These are phyloP conservation scores for Ballota nigra DNA, from an alignment of 257 asterid species.

Conservation along the genomic window DNA sequence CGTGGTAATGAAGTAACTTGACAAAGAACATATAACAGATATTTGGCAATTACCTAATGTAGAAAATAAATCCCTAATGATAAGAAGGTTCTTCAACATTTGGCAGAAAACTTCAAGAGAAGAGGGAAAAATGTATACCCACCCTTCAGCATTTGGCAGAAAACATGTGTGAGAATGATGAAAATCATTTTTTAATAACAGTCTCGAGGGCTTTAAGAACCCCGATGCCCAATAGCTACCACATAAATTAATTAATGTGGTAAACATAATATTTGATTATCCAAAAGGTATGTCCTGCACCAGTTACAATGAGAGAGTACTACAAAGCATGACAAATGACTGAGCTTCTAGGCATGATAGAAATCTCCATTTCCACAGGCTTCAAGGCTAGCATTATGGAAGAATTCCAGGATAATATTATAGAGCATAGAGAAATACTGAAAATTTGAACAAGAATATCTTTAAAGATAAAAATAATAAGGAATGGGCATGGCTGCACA, in stretches of 20 bases:
- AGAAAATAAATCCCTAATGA: background rate
- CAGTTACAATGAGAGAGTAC: background rate
- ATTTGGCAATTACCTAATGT: background rate
- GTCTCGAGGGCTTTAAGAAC: background rate
- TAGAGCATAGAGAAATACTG: background rate
- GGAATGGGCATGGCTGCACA: background rate
- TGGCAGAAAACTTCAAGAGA: no score
- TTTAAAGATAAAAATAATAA: background rate
- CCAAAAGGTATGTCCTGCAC: background rate
- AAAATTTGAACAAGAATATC: background rate
- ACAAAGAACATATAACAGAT: background rate
- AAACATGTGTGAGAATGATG: background rate
- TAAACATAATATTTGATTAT: background rate
- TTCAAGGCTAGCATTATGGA: background rate
- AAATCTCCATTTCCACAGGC: background rate
- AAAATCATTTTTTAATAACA: background rate
- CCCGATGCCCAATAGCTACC: background rate
- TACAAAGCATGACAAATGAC: background rate
- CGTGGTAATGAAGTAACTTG: background rate
- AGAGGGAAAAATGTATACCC: no score
- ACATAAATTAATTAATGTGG: background rate
- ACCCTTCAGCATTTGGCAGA: no score
- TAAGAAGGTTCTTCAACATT: background rate
- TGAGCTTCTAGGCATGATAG: conserved; percentile 7
- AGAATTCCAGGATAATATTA: background rate